These are phyloP conservation scores for Thielaviopsis cerberus DNA, from an alignment of 2,329 filamentous ascomycete genomes.

Conservation along the genomic window DNA sequence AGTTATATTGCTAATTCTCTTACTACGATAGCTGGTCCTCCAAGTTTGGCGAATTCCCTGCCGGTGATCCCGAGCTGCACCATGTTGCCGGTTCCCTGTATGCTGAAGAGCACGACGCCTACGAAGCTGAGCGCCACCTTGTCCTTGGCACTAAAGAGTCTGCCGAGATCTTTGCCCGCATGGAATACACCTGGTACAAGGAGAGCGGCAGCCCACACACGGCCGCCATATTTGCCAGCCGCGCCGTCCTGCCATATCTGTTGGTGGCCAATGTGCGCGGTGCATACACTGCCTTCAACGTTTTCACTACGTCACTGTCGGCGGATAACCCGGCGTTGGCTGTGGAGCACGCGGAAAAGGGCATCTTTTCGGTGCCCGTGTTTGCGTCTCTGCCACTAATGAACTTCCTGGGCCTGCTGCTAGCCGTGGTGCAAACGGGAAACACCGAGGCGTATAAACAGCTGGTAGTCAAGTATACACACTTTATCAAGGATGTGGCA, in stretches of 20 bases:
- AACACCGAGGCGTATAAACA: slow-evolving; percentile 62
- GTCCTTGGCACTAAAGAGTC: slow-evolving; percentile 79
- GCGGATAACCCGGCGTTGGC: slow-evolving; percentile 34
- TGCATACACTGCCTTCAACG: slow-evolving; percentile 62
- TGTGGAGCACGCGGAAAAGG: slow-evolving; percentile 63
- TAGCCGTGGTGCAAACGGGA: slow-evolving; percentile 69
- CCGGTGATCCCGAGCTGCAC: slow-evolving; percentile 85
- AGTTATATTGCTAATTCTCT: background rate
- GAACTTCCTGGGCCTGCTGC: slow-evolving; percentile 75
- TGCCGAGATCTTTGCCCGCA: slow-evolving; percentile 54
- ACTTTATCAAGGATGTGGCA: slow-evolving; percentile 56
- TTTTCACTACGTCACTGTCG: slow-evolving; percentile 29
- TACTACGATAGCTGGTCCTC: slow-evolving; percentile 48
- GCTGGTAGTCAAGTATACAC: slow-evolving; percentile 62
- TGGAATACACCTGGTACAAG: slow-evolving; percentile 90
- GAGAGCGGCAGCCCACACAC: slow-evolving; percentile 65
- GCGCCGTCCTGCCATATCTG: slow-evolving; percentile 78
- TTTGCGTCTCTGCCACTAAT: slow-evolving; percentile 85
- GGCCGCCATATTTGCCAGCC: slow-evolving; percentile 67
- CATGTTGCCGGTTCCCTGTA: slow-evolving; percentile 77
- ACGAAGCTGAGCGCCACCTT: slow-evolving; percentile 84
- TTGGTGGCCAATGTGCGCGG: slow-evolving; percentile 77
- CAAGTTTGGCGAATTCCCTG: slow-evolving; percentile 69
- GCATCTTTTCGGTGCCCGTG: slow-evolving; percentile 54
- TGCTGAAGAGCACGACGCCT: slow-evolving; percentile 80